Percentiles rank a stretch among this genome's conserved stretches.
These are phyloP conservation scores for Microdochium nivale DNA, from an alignment of 2,329 filamentous ascomycete genomes.

Conservation along the genomic window DNA sequence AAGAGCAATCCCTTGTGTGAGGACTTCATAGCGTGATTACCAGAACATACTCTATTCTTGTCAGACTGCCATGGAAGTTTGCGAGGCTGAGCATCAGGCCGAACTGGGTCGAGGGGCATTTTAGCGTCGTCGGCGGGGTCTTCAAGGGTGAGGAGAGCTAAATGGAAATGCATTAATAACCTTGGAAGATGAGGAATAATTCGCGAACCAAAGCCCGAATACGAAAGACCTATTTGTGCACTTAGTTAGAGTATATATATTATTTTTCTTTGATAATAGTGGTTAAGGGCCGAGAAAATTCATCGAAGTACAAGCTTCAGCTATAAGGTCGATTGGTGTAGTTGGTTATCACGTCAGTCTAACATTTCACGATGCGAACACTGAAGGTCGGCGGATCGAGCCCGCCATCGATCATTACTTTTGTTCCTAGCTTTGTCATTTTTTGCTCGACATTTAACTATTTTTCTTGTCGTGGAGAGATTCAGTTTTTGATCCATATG, in stretches of 20 bases:
- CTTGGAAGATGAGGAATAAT: too few species aligned
- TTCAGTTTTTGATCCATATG: too few species aligned
- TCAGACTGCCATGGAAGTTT: not conserved
- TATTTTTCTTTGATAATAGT: too few species aligned
- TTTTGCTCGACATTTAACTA: too few species aligned
- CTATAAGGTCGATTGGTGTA: conserved; percentile 17
- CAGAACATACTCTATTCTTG: too few species aligned
- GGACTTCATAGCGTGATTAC: too few species aligned
- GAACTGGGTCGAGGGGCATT: not conserved
- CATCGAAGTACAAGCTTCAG: not conserved
- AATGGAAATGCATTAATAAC: too few species aligned
- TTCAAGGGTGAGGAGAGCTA: not conserved
- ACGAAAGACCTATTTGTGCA: too few species aligned
- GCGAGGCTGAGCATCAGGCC: not conserved
- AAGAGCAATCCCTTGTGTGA: too few species aligned
- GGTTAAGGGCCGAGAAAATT: not conserved
- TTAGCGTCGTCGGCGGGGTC: not conserved
- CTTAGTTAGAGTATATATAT: too few species aligned
- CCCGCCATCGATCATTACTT: not conserved
- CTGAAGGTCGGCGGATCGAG: conserved; percentile 1
- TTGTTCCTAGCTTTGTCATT: not conserved
- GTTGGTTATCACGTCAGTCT: conserved; percentile 42
- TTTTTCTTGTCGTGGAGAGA: too few species aligned
- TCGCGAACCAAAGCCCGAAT: too few species aligned
- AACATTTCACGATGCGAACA: conserved; percentile 17